Percentiles rank a stretch among this genome's conserved stretches.
These are phyloP conservation scores for Peltaster fructicola DNA, from an alignment of 2,329 filamentous ascomycete genomes.

Conservation along the genomic window DNA sequence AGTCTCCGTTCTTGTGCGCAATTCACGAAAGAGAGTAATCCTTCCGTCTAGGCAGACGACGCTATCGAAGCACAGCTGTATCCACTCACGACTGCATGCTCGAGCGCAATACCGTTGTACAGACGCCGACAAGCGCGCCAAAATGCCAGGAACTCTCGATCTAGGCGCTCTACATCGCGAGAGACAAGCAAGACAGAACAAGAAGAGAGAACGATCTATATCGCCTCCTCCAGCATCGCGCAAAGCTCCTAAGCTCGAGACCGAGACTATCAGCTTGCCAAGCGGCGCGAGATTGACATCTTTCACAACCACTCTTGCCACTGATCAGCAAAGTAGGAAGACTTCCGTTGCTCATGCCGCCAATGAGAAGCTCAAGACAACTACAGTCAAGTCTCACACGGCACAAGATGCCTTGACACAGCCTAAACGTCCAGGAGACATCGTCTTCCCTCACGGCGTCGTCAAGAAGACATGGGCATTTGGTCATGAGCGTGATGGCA, in stretches of 20 bases:
- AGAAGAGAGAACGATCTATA: conserved; percentile 38
- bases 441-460: conserved; percentile 39
- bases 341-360: conserved; percentile 9
- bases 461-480: conserved; percentile 70
- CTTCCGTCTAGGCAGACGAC: no score
- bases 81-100: no score
- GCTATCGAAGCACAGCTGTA: no score
- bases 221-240: conserved; percentile 17
- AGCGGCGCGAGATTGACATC: conserved; percentile 12
- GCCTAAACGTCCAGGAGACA: conserved; percentile 2
- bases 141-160: no score
- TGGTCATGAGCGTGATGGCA: conserved; percentile 39
- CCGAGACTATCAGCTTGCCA: conserved; percentile 6
- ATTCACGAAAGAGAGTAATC: no score
- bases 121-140: no score
- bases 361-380: conserved; percentile 6
- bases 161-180: no score
- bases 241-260: conserved; percentile 12
- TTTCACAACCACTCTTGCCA: conserved; percentile 9
- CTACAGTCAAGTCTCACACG: not conserved
- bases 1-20: no score
- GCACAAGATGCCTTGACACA: not conserved
- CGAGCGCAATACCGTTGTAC: no score
- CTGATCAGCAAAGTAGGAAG: conserved; percentile 10
- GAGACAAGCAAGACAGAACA: no score